phyloP scores from a whole-genome alignment of 805 yeast species.

The Brettanomyces sp. region DNA sequence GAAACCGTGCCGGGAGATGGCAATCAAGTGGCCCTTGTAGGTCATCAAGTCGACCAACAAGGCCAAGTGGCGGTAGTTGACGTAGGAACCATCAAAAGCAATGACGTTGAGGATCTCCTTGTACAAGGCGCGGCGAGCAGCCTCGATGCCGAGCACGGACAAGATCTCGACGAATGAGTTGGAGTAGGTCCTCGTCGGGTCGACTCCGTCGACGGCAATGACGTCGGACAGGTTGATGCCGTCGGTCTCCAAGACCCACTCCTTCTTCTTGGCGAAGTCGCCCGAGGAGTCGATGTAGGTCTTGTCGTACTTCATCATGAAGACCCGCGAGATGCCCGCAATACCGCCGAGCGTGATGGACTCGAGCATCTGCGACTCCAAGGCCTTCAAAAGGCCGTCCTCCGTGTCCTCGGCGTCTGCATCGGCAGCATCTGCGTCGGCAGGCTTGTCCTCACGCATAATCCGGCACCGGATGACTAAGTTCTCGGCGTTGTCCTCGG shows the following conservation, averaged over 20 bases:
- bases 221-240: conserved; percentile 95
- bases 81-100: conserved; percentile 99
- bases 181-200: conserved; percentile 81
- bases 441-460: conserved; percentile 86
- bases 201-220: conserved; percentile 92
- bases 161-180: conserved; percentile 94
- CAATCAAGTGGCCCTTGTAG: conserved; percentile 95
- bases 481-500: conserved; percentile 97
- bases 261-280: conserved; percentile 80
- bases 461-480: conserved; percentile 97
- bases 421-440: conserved; percentile 34
- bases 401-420: conserved; percentile 95
- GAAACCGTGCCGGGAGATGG: conserved; percentile 98
- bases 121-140: conserved; percentile 90
- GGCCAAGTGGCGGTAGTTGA: conserved; percentile 97
- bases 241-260: conserved; percentile 98
- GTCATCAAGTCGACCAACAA: conserved; percentile 97
- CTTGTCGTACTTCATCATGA: conserved; percentile 79
- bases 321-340: conserved; percentile 82
- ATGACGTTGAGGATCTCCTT: conserved; percentile 93
- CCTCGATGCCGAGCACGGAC: conserved; percentile 95
- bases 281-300: conserved; percentile 66
- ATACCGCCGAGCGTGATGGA: conserved; percentile 94
- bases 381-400: conserved; percentile 89
- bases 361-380: conserved; percentile 94